These are phyloP conservation scores for Heliamphora pulchella DNA, from an alignment of 179 eudicot species.

Conservation along the genomic window DNA sequence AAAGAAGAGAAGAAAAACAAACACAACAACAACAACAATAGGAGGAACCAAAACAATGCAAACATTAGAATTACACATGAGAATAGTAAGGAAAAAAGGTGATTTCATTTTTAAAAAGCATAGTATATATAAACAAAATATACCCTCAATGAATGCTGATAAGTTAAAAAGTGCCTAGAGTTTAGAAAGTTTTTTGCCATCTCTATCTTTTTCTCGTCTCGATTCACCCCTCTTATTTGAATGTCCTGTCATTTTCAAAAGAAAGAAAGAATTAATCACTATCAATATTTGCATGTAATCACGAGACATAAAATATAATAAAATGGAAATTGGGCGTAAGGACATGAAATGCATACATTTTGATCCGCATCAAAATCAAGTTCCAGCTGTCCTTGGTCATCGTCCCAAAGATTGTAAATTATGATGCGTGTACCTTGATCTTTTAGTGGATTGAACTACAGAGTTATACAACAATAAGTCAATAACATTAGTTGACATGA, in stretches of 20 bases:
- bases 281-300: neutral
- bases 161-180: slow-evolving; percentile 59
- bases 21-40: neutral
- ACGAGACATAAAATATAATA: neutral
- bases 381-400: slow-evolving; percentile 48
- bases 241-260: slow-evolving; percentile 49
- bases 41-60: no score
- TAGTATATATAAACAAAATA: neutral
- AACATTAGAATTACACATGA: neutral
- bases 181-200: slow-evolving; percentile 56
- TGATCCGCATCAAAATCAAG: slow-evolving; percentile 65
- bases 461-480: slow-evolving; percentile 1
- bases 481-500: slow-evolving; percentile 3
- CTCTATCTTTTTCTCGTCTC: slow-evolving; percentile 61
- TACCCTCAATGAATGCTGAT: slow-evolving; percentile 69
- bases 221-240: slow-evolving; percentile 63
- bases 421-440: slow-evolving; percentile 60
- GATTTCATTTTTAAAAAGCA: neutral
- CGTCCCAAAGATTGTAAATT: slow-evolving; percentile 77
- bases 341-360: slow-evolving; percentile 31
- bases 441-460: slow-evolving; percentile 41
- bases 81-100: neutral
- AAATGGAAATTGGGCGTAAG: neutral
- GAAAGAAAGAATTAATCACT: neutral
- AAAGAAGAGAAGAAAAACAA: neutral